Conservation (phyloP, 768 basidiomycete species). For the Russula dissimulans region DNA sequence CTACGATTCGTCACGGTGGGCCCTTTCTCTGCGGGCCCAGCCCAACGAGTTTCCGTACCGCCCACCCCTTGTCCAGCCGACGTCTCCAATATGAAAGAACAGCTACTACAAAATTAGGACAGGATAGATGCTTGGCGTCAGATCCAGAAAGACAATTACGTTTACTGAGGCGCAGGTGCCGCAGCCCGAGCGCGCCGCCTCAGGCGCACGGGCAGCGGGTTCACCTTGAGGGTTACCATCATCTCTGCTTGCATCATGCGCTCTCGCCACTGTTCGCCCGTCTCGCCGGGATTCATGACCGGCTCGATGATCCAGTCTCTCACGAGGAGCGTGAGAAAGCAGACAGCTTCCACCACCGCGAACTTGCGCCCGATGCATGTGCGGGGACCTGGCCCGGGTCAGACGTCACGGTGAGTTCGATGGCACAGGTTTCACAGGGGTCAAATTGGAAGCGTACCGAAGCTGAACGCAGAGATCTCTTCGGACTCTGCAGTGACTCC, state of each 20-base stretch:
- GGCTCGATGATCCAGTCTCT: slow-evolving; percentile 47
- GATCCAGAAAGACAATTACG: too few relatives aligned
- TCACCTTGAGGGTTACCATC: slow-evolving; percentile 1
- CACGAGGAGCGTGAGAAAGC: slow-evolving; percentile 42
- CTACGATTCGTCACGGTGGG: too few relatives aligned
- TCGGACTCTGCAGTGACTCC: slow-evolving; percentile 17
- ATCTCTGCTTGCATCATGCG: slow-evolving; percentile 6
- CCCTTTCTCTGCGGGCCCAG: too few relatives aligned
- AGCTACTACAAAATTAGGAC: too few relatives aligned
- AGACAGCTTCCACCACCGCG: slow-evolving; percentile 42
- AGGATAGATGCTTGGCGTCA: too few relatives aligned
- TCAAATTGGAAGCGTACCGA: slow-evolving; percentile 12
- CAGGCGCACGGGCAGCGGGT: slow-evolving; percentile 1
- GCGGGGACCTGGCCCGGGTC: slow-evolving; percentile 33
- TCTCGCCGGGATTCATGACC: slow-evolving; percentile 32
- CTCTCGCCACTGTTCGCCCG: slow-evolving; percentile 19
- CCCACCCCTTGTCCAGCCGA: too few relatives aligned
- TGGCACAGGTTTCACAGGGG: background rate
- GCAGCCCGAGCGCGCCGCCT: background rate
- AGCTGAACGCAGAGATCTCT: slow-evolving; percentile 15
- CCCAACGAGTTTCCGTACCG: too few relatives aligned
- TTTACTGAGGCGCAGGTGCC: background rate
- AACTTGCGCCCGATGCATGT: slow-evolving; percentile 48
- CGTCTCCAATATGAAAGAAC: too few relatives aligned
- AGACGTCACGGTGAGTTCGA: background rate